These are phyloP conservation scores for Rhipidocladum racemiflorum DNA, from an alignment of 176 grass and related monocot genomes.

Conservation along the genomic window DNA sequence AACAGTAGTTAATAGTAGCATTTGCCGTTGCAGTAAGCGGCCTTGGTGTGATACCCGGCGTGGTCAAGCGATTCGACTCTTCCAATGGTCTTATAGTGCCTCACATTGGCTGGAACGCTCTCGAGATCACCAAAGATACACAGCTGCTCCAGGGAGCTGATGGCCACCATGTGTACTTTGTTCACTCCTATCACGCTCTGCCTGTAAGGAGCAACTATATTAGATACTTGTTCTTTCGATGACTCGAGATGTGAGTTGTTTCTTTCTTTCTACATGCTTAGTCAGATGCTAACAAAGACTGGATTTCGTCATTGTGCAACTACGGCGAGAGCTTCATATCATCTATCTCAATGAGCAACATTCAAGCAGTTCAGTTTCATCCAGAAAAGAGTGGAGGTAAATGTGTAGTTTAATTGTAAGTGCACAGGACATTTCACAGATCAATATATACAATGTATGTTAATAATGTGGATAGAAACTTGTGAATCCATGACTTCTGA, in stretches of 20 bases:
- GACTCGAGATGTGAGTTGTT: conserved; percentile 39
- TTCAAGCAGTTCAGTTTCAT: conserved; percentile 95
- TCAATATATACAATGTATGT: neutral
- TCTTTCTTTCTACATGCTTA: conserved; percentile 42
- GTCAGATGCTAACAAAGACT: conserved; percentile 86
- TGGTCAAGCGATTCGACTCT: conserved; percentile 77
- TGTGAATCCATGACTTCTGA: neutral
- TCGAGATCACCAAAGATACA: conserved; percentile 76
- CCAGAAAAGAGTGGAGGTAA: conserved; percentile 98
- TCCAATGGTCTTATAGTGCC: conserved; percentile 79
- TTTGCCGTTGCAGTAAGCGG: conserved; percentile 64
- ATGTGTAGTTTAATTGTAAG: conserved; percentile 11
- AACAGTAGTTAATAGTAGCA: conserved; percentile 16
- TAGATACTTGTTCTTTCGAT: conserved; percentile 13
- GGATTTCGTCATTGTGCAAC: conserved; percentile 86
- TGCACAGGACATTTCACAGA: neutral
- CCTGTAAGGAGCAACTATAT: conserved; percentile 45
- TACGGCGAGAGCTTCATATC: conserved; percentile 87
- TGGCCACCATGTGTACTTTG: conserved; percentile 92
- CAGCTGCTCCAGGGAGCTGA: conserved; percentile 72
- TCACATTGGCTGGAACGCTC: conserved; percentile 97
- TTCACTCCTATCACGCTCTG: conserved; percentile 83
- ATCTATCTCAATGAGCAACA: conserved; percentile 86
- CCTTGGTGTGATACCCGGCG: conserved; percentile 90
- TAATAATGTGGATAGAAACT: neutral